These are phyloP conservation scores for Blastosporella zonata DNA, from an alignment of 1,284 basidiomycete species.

Conservation along the genomic window DNA sequence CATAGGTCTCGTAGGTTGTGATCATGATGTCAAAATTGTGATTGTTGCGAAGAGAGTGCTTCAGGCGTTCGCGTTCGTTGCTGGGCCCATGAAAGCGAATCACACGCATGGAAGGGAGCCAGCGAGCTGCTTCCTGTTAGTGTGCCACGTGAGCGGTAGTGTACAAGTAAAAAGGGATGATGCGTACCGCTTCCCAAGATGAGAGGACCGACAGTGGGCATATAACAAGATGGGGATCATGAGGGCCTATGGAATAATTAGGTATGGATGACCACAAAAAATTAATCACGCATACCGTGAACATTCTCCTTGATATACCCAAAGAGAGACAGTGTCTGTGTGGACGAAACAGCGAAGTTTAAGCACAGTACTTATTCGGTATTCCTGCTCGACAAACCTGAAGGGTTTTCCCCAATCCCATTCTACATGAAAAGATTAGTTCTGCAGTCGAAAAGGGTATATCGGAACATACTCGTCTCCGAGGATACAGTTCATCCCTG, in stretches of 20 bases:
- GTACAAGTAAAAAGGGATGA: neutral
- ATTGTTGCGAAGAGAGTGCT: slow-evolving; percentile 30
- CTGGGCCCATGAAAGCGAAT: slow-evolving; percentile 51
- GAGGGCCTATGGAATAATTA: slow-evolving; percentile 23
- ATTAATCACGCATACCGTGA: slow-evolving; percentile 25
- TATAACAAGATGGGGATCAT: slow-evolving; percentile 55
- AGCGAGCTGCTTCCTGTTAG: slow-evolving; percentile 47
- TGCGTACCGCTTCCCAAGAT: slow-evolving; percentile 48
- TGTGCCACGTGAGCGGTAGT: neutral
- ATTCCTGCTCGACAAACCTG: slow-evolving; percentile 38
- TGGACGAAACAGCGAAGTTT: neutral
- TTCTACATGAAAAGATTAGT: slow-evolving; percentile 30
- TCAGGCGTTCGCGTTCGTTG: slow-evolving; percentile 48
- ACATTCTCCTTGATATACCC: slow-evolving; percentile 50
- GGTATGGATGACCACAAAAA: neutral
- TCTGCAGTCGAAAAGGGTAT: neutral
- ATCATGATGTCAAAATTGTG: slow-evolving; percentile 47
- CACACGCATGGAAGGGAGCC: slow-evolving; percentile 49
- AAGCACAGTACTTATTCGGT: neutral
- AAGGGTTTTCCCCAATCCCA: slow-evolving; percentile 66
- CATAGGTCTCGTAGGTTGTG: slow-evolving; percentile 58
- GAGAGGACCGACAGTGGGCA: slow-evolving; percentile 62
- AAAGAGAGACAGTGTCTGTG: slow-evolving; percentile 55
- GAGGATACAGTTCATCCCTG: slow-evolving; percentile 58
- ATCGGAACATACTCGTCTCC: slow-evolving; percentile 51